Percentiles rank a stretch among this genome's conserved stretches.
phyloP scores from a whole-genome alignment of 805 yeast species.

The Ogataea trehaloabstinens region DNA sequence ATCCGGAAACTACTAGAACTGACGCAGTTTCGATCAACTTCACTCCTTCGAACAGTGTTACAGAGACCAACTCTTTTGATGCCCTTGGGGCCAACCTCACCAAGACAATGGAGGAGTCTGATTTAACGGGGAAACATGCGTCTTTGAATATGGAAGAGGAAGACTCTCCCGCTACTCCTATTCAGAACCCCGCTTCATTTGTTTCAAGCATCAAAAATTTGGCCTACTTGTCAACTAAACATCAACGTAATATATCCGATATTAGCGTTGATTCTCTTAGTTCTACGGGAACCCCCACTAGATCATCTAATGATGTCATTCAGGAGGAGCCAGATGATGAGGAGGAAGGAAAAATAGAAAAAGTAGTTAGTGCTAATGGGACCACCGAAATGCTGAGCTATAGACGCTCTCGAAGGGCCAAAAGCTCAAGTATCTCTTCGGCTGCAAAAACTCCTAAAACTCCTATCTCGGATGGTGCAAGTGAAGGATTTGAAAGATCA shows the following conservation, averaged over 20 bases:
- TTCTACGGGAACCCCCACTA: constrained; percentile 14
- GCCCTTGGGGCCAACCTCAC: constrained; percentile 11
- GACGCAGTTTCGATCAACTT: constrained; percentile 42
- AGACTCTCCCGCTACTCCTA: constrained; percentile 19
- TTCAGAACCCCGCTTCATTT: constrained; percentile 13
- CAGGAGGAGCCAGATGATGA: constrained; percentile 10
- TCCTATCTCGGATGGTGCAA: constrained; percentile 13
- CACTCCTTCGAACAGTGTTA: constrained; percentile 10
- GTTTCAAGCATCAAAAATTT: constrained; percentile 23
- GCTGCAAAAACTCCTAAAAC: constrained; percentile 15
- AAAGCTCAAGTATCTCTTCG: constrained; percentile 19
- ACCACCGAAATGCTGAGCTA: constrained; percentile 32
- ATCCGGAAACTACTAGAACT: constrained; percentile 49
- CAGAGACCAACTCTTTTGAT: constrained; percentile 11
- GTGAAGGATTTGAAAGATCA: constrained; percentile 15
- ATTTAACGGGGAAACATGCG: constrained; percentile 2
- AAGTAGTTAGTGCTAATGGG: constrained; percentile 20
- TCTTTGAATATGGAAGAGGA: constrained; percentile 13
- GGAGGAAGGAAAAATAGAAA: constrained; percentile 16
- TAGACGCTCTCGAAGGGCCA: constrained; percentile 24
- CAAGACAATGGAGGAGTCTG: constrained; percentile 10
- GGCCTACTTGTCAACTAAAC: constrained; percentile 19
- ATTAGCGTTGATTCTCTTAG: constrained; percentile 15
- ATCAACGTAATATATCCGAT: constrained; percentile 20
- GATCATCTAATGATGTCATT: constrained; percentile 6